Base-by-base conservation (phyloP, 2,329 filamentous ascomycete genomes). In the Sclerotinia sclerotiorum region DNA sequence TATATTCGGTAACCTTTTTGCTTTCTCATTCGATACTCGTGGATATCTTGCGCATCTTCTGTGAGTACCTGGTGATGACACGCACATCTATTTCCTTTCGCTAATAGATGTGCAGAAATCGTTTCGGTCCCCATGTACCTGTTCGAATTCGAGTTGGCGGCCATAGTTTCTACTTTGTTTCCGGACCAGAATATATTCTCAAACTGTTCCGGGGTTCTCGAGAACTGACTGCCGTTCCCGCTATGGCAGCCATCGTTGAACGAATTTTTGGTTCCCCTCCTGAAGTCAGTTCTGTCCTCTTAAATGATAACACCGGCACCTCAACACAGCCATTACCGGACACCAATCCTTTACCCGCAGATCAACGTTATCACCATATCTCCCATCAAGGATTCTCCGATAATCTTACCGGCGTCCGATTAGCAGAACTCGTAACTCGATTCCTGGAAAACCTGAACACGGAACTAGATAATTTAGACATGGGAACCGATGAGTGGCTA, bases 121-220 rank as follows among this genome's bases (percentile, higher is more conserved):
- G 48, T 6, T 72, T 71, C 52, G 72, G 70, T 29, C 57, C 64
- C 8, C 61, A 58, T n/a, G 42, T 70, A 13, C 71, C 72, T 5
- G 69, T 74, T 17, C 67, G 65, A 15, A 69, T 74, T n/a, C 65
- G 69, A 15, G 55, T 72, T 15, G 55, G 64, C 1, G 69, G 69
- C n/a, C 52, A 42, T 48, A 73, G 70, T 42, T 55, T 73, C 29
- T 56, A 67, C 24, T 70, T 70, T 51, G 68, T 74, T n/a, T 73
- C 71, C 15, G 72, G 72, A 11, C 57, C 69, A 21, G 67, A 71
- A 2, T 68, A 69, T 52, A 49, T 73, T 1, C 70, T 72, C 1
- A 62, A 60, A 11, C 29, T 75, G 1, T 75, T 74, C 57, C 67
- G 66, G 46, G 24, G 56, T 6, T 73, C 72, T 29, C 68, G 70